Evolutionary conservation across 768 basidiomycete species (phyloP).

Genomic region (Heimioporus sp.): DNA sequence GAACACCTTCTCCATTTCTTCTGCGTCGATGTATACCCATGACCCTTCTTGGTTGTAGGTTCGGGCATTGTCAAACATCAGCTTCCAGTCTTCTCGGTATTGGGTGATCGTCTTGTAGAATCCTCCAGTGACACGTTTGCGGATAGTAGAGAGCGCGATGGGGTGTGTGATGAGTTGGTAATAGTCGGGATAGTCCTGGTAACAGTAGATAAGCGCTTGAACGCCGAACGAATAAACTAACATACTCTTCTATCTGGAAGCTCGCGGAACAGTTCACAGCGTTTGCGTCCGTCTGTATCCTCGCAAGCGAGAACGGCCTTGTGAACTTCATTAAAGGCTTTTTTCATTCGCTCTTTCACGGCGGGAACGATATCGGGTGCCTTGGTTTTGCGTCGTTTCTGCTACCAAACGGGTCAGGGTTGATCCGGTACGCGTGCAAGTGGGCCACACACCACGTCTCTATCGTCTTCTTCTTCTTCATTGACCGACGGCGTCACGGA

Average conservation of each 20-base stretch:
- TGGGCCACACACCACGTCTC: conserved; percentile 53
- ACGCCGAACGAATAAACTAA: neutral
- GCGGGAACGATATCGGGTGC: conserved; percentile 54
- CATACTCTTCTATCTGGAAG: conserved; percentile 75
- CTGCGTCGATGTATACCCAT: conserved; percentile 92
- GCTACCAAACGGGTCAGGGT: conserved; percentile 4
- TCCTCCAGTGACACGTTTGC: conserved; percentile 64
- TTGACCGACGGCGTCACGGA: conserved; percentile 73
- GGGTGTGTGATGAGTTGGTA: conserved; percentile 86
- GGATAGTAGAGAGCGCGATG: conserved; percentile 84
- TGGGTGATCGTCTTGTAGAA: conserved; percentile 73
- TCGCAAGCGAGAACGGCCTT: conserved; percentile 71
- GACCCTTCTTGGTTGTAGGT: conserved; percentile 94
- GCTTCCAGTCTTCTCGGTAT: conserved; percentile 77
- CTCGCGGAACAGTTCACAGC: conserved; percentile 85
- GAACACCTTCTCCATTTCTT: conserved; percentile 91
- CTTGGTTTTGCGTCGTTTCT: conserved; percentile 89
- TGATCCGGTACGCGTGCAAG: neutral
- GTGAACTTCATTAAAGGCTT: conserved; percentile 73
- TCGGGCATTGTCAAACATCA: conserved; percentile 93
- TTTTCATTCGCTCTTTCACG: conserved; percentile 77
- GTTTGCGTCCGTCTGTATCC: conserved; percentile 71
- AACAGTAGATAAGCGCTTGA: conserved; percentile 10
- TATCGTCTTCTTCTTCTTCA: conserved; percentile 78
- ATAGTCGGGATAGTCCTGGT: conserved; percentile 89